Base-by-base conservation (phyloP, 2,329 filamentous ascomycete genomes). In the Myriosclerotinia duriaeana region DNA sequence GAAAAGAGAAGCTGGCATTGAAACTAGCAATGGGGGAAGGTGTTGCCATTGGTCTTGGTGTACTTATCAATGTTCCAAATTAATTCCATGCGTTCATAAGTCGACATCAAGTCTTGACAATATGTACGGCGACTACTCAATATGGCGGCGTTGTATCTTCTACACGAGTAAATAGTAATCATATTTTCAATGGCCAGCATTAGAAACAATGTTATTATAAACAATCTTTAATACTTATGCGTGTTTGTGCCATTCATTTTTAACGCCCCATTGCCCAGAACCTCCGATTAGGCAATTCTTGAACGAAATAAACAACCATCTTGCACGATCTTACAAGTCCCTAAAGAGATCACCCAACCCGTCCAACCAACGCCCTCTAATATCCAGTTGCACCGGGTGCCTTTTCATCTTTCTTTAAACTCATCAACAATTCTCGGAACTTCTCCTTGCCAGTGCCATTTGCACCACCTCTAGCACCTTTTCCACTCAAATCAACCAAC, bases 401-500 rank as follows among this genome's bases (percentile, higher is more conserved):
- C 79, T 96, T 96, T 81, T 97, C 90, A 73, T 99, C 95, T 82
- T 97, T 97, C 80, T 89, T 89, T 79, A 99, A 80, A 78, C 88
- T 93, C 73, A 93, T 80, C 74, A 99, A 81, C 76, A 98, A 76
- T 80, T 98, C 94, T 72, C 95, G 89, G 85, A 99, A 98, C 71
- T 93, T 91, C 79, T 96, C 92, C 85, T 99, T 99, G 74, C 94
- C 93, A 69, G 91, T 96, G 55, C 93, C 94, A 69, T 88, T 88
- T 53, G 91, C 93, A 76, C 93, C 94, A 67, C 94, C 93, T 79
- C 89, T 91, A 68, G 86, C 81, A 17, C 94, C 93, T 82, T 98
- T 99, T 69, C 95, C 95, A 75, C 92, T 97, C 71, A 99, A 80
- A 79, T 99, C 95, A n/a, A 98, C 93, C 73, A 99, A 80, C 82